Evolutionary conservation across 2,329 filamentous ascomycete species (phyloP).

Genomic region (Ilyonectria sp.): DNA sequence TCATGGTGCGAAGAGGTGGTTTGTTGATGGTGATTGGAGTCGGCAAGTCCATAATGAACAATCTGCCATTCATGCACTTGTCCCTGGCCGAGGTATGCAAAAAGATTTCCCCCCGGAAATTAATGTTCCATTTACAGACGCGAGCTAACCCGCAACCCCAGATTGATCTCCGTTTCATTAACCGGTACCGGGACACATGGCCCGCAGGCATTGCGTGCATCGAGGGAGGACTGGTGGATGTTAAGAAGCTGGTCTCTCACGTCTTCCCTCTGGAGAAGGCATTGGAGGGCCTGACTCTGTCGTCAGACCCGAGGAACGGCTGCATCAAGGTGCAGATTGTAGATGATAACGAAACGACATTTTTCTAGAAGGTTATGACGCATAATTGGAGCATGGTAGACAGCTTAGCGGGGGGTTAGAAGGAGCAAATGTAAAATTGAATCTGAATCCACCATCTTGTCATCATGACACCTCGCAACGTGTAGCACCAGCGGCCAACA

Average conservation of each 20-base stretch:
- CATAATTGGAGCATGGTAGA: conserved; percentile 22
- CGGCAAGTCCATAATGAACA: conserved; percentile 73
- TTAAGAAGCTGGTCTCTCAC: conserved; percentile 74
- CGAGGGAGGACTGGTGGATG: conserved; percentile 71
- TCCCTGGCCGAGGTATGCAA: conserved; percentile 69
- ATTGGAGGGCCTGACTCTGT: conserved; percentile 61
- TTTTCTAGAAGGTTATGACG: conserved; percentile 34
- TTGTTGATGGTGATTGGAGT: conserved; percentile 76
- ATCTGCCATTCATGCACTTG: conserved; percentile 77
- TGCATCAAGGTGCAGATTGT: conserved; percentile 56
- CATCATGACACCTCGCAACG: not conserved
- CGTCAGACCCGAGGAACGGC: conserved; percentile 53
- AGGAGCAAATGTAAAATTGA: not conserved
- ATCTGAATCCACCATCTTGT: not conserved
- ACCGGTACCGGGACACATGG: conserved; percentile 80
- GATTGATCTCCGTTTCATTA: conserved; percentile 79
- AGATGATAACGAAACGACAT: conserved; percentile 47
- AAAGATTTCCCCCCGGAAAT: not conserved
- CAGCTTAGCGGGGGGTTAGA: conserved; percentile 24
- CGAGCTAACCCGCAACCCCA: conserved; percentile 51
- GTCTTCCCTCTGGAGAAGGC: conserved; percentile 74
- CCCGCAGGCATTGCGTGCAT: conserved; percentile 75
- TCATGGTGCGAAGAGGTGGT: conserved; percentile 70
- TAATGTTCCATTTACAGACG: not conserved
- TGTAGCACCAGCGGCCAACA: not conserved